A percentile compares a stretch with the other conserved stretches of the same genome.
Conservation (phyloP, 2,329 filamentous ascomycete genomes). For the Ustulina deusta region DNA sequence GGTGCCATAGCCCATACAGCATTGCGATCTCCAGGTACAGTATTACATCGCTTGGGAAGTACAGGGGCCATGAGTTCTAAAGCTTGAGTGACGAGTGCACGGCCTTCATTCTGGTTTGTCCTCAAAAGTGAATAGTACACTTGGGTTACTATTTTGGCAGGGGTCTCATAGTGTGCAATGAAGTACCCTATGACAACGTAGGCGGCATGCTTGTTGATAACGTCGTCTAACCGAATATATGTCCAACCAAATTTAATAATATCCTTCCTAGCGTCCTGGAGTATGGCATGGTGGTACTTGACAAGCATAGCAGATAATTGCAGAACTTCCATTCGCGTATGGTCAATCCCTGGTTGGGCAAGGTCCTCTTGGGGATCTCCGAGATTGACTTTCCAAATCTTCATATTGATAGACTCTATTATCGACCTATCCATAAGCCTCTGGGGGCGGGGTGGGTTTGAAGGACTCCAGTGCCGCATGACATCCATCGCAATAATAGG, state of each 20-base stretch:
- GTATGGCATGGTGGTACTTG: constrained; percentile 89
- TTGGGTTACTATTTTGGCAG: constrained; percentile 93
- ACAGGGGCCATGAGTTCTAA: constrained; percentile 96
- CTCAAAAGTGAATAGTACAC: constrained; percentile 92
- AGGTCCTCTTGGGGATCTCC: constrained; percentile 86
- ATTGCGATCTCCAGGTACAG: constrained; percentile 75
- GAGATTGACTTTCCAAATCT: constrained; percentile 92
- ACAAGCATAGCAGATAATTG: constrained; percentile 95
- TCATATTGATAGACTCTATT: constrained; percentile 89
- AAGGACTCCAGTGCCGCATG: constrained; percentile 80
- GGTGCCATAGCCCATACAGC: constrained; percentile 92
- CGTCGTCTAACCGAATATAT: constrained; percentile 97
- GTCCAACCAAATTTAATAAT: constrained; percentile 99
- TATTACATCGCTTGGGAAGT: constrained; percentile 83
- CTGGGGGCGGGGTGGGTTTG: constrained; percentile 67
- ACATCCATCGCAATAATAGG: constrained; percentile 97
- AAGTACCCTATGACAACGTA: constrained; percentile 98
- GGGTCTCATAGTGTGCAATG: constrained; percentile 96
- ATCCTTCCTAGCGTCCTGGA: constrained; percentile 94
- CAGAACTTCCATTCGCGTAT: constrained; percentile 94
- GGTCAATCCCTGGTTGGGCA: constrained; percentile 87
- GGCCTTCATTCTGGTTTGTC: constrained; percentile 94
- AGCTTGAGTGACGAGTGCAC: constrained; percentile 91
- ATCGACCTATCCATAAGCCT: constrained; percentile 87
- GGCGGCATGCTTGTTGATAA: constrained; percentile 98